Percentiles rank a stretch among this genome's conserved stretches.
These are phyloP conservation scores for Botrytis aclada DNA, from an alignment of 2,329 filamentous ascomycete species.

Conservation along the genomic window DNA sequence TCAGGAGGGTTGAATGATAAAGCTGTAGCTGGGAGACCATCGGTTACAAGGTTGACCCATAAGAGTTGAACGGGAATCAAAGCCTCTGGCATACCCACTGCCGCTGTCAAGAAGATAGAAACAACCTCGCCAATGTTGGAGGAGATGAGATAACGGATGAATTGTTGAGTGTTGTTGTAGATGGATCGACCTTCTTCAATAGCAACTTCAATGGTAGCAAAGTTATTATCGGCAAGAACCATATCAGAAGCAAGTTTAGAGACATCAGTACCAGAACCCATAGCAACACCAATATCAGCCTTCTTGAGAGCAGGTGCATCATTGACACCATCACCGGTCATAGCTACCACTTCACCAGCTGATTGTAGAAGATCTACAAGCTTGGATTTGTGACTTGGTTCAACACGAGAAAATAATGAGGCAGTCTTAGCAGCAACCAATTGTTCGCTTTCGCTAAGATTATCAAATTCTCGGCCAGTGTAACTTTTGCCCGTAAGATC, in stretches of 20 bases:
- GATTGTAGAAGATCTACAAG: constrained; percentile 95
- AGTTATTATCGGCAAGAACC: constrained; percentile 98
- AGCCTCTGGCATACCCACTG: constrained; percentile 95
- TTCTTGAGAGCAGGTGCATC: constrained; percentile 98
- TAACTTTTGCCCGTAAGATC: constrained; percentile 88
- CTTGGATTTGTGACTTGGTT: constrained; percentile 95
- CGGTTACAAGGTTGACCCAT: constrained; percentile 98
- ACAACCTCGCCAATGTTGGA: constrained; percentile 99
- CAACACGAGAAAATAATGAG: constrained; percentile 92
- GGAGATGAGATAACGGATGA: constrained; percentile 97
- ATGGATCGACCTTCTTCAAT: constrained; percentile 97
- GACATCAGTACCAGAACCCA: constrained; percentile 97
- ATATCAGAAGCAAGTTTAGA: constrained; percentile 96
- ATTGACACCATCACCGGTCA: constrained; percentile 99
- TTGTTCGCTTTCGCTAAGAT: constrained; percentile 73
- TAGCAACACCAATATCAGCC: constrained; percentile 96
- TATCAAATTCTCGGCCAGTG: constrained; percentile 93
- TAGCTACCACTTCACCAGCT: constrained; percentile 90
- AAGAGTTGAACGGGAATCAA: constrained; percentile 95
- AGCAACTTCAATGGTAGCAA: constrained; percentile 92
- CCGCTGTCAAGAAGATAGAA: constrained; percentile 96
- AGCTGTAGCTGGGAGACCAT: constrained; percentile 92
- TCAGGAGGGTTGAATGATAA: constrained; percentile 98
- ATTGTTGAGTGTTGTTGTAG: constrained; percentile 99
- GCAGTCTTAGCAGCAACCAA: constrained; percentile 80